Evolutionary conservation across 2,329 filamentous ascomycete species (phyloP).

Genomic region (Cordyceps militaris): DNA sequence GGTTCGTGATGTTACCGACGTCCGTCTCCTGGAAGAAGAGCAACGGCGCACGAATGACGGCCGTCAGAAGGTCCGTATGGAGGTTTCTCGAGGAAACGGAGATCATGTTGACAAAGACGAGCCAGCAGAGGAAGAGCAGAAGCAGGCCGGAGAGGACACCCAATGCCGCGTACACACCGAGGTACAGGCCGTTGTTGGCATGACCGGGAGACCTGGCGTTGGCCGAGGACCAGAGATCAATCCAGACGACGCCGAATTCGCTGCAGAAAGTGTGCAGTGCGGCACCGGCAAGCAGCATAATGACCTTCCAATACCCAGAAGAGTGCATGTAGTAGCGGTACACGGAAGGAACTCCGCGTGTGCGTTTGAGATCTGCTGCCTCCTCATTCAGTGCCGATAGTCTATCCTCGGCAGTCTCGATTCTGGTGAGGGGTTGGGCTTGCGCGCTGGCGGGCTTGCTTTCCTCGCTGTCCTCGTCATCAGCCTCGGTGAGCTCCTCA

Average conservation of each 20-base stretch:
- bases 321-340: constrained; percentile 18
- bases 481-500: neutral
- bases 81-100: constrained; percentile 10
- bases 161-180: constrained; percentile 13
- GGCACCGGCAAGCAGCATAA: constrained; percentile 15
- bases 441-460: neutral
- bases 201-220: constrained; percentile 16
- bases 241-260: constrained; percentile 20
- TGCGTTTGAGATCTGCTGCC: constrained; percentile 8
- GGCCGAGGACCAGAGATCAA: constrained; percentile 21
- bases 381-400: constrained; percentile 12
- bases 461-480: neutral
- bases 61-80: neutral
- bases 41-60: constrained; percentile 20
- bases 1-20: constrained; percentile 27
- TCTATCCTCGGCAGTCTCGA: constrained; percentile 12
- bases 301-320: constrained; percentile 12
- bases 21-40: constrained; percentile 30
- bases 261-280: constrained; percentile 15
- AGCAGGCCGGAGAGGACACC: neutral
- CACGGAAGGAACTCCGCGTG: constrained; percentile 14
- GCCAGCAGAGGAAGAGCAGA: neutral
- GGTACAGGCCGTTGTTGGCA: constrained; percentile 17
- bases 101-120: neutral
- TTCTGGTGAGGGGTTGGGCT: neutral